Conservation (phyloP, 2,329 filamentous ascomycete species). For the Trichoderma atroviride region DNA sequence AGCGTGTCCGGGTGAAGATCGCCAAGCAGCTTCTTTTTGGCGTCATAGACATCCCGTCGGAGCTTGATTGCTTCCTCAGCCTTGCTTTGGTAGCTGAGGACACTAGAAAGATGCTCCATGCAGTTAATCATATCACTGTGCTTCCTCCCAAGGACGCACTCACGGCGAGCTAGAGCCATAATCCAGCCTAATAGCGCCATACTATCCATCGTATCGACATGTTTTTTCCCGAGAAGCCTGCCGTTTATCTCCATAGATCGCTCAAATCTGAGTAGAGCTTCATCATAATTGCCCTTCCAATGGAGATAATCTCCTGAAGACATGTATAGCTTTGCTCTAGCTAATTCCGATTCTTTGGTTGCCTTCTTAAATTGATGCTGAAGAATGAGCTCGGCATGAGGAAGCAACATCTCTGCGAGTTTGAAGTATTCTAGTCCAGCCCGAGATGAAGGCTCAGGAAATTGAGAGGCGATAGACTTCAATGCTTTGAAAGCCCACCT, state of each 20-base stretch:
- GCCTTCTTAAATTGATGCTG: slow-evolving; percentile 17
- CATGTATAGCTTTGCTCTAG: slow-evolving; percentile 1
- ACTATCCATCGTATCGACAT: slow-evolving; percentile 19
- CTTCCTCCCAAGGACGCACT: background rate
- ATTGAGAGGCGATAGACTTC: slow-evolving; percentile 4
- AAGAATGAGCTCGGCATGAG: slow-evolving; percentile 24
- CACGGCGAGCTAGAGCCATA: slow-evolving; percentile 16
- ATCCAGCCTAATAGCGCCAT: slow-evolving; percentile 15
- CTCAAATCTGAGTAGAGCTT: slow-evolving; percentile 16
- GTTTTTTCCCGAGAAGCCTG: slow-evolving; percentile 9
- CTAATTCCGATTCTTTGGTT: slow-evolving; percentile 2
- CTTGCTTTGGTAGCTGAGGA: slow-evolving; percentile 11
- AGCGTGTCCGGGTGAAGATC: background rate
- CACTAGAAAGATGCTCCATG: background rate
- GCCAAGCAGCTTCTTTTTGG: background rate
- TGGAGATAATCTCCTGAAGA: slow-evolving; percentile 16
- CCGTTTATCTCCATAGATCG: slow-evolving; percentile 4
- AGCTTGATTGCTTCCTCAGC: background rate
- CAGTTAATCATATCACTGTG: slow-evolving; percentile 18
- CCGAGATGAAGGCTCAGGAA: background rate
- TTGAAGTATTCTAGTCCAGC: slow-evolving; percentile 1
- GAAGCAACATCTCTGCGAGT: slow-evolving; percentile 13
- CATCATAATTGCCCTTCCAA: slow-evolving; percentile 21
- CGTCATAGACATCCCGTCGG: background rate
- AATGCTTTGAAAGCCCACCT: slow-evolving; percentile 20